These are phyloP conservation scores for Ceratobasidium theobromae DNA, from an alignment of 1,284 basidiomycete genomes.

Conservation along the genomic window DNA sequence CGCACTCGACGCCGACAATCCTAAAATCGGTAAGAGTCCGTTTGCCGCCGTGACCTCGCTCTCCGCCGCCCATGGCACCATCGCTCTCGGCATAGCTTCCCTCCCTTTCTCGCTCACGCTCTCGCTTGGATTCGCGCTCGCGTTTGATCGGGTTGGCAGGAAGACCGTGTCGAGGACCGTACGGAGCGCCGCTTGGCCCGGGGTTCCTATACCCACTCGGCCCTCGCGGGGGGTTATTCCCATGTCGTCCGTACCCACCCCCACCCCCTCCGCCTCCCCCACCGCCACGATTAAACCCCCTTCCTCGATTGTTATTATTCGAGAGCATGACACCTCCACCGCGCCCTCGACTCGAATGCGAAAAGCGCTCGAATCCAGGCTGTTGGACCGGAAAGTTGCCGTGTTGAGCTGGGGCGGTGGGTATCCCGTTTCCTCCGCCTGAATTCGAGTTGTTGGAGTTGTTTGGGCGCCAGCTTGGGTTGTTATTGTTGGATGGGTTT, in stretches of 20 bases:
- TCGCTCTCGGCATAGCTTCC: slow-evolving; percentile 36
- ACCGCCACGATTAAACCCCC: slow-evolving; percentile 7
- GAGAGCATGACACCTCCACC: slow-evolving; percentile 44
- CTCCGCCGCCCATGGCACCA: slow-evolving; percentile 34
- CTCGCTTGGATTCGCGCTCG: slow-evolving; percentile 31
- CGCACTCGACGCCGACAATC: slow-evolving; percentile 63
- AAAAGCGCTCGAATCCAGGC: slow-evolving; percentile 14
- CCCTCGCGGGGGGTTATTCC: slow-evolving; percentile 3
- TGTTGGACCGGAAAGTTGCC: slow-evolving; percentile 42
- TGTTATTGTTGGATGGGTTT: slow-evolving; percentile 31
- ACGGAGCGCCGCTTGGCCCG: background rate
- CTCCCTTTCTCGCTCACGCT: slow-evolving; percentile 39
- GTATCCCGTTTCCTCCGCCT: slow-evolving; percentile 42
- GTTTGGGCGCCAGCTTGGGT: slow-evolving; percentile 10
- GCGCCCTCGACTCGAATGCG: background rate
- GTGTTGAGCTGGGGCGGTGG: slow-evolving; percentile 47
- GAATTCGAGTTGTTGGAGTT: slow-evolving; percentile 29
- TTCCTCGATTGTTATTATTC: slow-evolving; percentile 42
- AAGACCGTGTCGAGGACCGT: slow-evolving; percentile 29
- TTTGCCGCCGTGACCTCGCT: slow-evolving; percentile 47
- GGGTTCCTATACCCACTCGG: slow-evolving; percentile 24
- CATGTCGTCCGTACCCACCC: slow-evolving; percentile 42
- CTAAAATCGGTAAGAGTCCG: slow-evolving; percentile 95
- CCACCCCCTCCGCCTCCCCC: slow-evolving; percentile 33
- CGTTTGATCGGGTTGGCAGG: slow-evolving; percentile 41